Evolutionary conservation across 352 stramenopile species (phyloP), one percentile per base, ranked within the genome.

Genomic region (Phytophthora crassamura): DNA sequence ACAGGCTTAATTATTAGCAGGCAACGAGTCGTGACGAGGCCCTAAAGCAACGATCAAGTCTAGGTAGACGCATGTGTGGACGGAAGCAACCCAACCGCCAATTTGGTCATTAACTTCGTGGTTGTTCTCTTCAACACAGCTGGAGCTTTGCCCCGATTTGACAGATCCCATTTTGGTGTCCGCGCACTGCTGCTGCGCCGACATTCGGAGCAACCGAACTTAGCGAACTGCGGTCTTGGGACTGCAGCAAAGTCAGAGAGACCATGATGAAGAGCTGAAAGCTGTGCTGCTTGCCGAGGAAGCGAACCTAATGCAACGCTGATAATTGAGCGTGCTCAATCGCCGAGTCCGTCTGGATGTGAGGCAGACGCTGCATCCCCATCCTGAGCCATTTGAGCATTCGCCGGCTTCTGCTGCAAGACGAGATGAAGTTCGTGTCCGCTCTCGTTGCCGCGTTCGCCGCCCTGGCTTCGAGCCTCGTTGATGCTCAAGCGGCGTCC

Each of bases 371-470:
- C 39, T 65, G 42, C 61, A 68, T 14, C 34, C 16, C 40, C 33
- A 54, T 67, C 41, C 57, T 20, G n/a, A 64, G 40, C 40, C 67
- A 75, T 75, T 75, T 63, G 48, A 51, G 52, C 42, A 61, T 72
- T 71, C 71, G 50, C 67, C n/a, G 32, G 30, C 30, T 61, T 45
- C 34, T 48, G 15, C 15, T 51, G 35, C 35, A 39, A 32, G 6
- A 34, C 49, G 52, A 47, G 14, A 75, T 75, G 67, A 71, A 64
- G 50, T 56, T 68, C 32, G 32, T 28, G 9, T 57, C 45, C 16
- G 38, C 45, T 45, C 22, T 75, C 45, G 7, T 54, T 41, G 55
- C 57, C 22, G 35, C 18, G 0, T 39, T 62, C 15, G 36, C 47
- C n/a, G 55, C 43, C 7, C 16, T 71, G 7, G 38, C 28, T 15